Conservation (phyloP, 495 filamentous ascomycete genomes). For the Elaphomyces granulatus region DNA sequence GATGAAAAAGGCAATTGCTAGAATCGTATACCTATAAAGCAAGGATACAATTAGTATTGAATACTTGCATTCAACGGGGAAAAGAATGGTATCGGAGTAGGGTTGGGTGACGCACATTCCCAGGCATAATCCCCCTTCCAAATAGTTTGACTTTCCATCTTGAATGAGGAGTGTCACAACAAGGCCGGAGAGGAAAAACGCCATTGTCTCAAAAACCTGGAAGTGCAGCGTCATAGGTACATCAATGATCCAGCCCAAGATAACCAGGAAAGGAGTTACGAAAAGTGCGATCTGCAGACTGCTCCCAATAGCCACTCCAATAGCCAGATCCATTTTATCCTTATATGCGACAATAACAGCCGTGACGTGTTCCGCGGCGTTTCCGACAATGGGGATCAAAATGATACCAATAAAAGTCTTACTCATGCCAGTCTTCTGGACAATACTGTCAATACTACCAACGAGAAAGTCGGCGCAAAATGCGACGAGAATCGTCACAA, state of each 20-base stretch:
- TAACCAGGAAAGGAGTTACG: slow-evolving; percentile 80
- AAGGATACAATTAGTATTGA: slow-evolving; percentile 3
- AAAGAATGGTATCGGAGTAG: no score
- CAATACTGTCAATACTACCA: slow-evolving; percentile 80
- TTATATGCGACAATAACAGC: slow-evolving; percentile 84
- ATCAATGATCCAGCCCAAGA: slow-evolving; percentile 79
- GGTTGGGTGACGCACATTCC: slow-evolving; percentile 46
- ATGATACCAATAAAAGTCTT: slow-evolving; percentile 95
- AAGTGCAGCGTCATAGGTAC: slow-evolving; percentile 85
- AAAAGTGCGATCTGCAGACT: slow-evolving; percentile 91
- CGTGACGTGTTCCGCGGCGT: slow-evolving; percentile 94
- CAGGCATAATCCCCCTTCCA: slow-evolving; percentile 84
- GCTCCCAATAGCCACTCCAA: slow-evolving; percentile 85
- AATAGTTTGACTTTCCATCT: slow-evolving; percentile 89
- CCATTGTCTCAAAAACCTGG: slow-evolving; percentile 84
- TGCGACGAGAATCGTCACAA: slow-evolving; percentile 72
- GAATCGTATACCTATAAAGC: slow-evolving; percentile 56
- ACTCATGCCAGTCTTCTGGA: slow-evolving; percentile 69
- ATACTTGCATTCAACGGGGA: no score
- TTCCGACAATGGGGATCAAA: slow-evolving; percentile 91
- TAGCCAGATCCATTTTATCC: slow-evolving; percentile 95
- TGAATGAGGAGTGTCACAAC: slow-evolving; percentile 88
- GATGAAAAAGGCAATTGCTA: slow-evolving; percentile 79
- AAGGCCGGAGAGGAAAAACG: slow-evolving; percentile 77
- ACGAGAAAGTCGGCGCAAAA: slow-evolving; percentile 91